Conservation (phyloP, 495 filamentous ascomycete genomes). For the Penicillium nucicola region DNA sequence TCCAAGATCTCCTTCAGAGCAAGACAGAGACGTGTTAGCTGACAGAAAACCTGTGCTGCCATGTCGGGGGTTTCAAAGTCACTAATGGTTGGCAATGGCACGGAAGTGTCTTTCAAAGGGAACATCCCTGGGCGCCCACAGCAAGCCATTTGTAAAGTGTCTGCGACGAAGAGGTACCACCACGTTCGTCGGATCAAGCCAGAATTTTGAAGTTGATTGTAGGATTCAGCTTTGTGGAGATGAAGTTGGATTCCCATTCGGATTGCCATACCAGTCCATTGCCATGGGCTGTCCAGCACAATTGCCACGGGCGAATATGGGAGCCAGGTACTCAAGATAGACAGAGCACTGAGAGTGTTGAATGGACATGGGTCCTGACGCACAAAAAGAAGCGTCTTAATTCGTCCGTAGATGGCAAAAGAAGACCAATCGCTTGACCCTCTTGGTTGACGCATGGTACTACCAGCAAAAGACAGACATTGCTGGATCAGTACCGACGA, state of each 20-base stretch:
- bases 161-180: conserved; percentile 16
- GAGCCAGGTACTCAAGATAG: conserved; percentile 9
- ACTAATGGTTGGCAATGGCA: not conserved
- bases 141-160: conserved; percentile 15
- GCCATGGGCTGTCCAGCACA: conserved; percentile 16
- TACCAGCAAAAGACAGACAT: conserved; percentile 15
- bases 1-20: not conserved
- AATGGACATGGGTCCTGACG: conserved; percentile 9
- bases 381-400: conserved; percentile 13
- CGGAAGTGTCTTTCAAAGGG: conserved; percentile 4
- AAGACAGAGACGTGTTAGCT: not conserved
- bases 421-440: conserved; percentile 6
- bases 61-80: conserved; percentile 7
- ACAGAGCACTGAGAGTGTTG: conserved; percentile 8
- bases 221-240: conserved; percentile 12
- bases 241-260: conserved; percentile 15
- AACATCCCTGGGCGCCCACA: conserved; percentile 10
- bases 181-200: conserved; percentile 8
- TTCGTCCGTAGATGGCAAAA: conserved; percentile 9
- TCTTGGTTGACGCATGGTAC: conserved; percentile 9
- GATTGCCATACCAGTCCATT: conserved; percentile 17
- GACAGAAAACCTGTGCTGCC: conserved; percentile 1
- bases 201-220: not conserved
- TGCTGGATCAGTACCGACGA: conserved; percentile 13
- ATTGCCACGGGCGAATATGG: conserved; percentile 4